Evolutionary conservation across 805 yeast species (phyloP), one percentile per base, ranked within the genome.

Genomic region (Teunomyces tritomae): DNA sequence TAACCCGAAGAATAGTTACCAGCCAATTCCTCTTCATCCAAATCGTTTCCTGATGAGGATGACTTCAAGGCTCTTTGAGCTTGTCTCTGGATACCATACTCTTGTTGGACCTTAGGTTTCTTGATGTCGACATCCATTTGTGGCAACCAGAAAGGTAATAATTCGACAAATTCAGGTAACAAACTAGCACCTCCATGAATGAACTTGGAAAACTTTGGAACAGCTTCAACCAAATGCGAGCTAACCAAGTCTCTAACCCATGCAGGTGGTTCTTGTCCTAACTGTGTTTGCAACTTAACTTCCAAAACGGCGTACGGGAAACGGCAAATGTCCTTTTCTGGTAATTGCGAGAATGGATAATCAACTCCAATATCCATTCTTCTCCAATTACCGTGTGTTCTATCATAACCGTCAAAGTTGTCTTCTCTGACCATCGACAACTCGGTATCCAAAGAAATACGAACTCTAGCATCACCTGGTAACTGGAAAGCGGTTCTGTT

Each of bases 381-480:
- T 73, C 99, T 85, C 99, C 99, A 94, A 70, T 94, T 94, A 35
- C 85, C 85, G 56, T 88, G 77, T 2, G 98, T 89, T 67, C 99
- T 82, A 63, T 90, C 92, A 49, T 75, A 67, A 20, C 97, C 97
- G 68, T 94, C 99, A 62, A 94, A 94, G 65, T 92, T 84, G 66
- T 94, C 99, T 68, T 94, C 99, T 66, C 99, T 84, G 36, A 92
- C 90, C 96, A 94, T 89, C n/a, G 96, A 77, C 56, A 94, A 79
- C 71, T 94, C 98, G 0, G 99, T 92, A 65, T 94, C 99, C 54
- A 94, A 82, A 39, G 99, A 94, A 55, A 95, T 94, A 76, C 99
- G 90, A 35, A 94, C 99, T 62, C 99, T 83, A 6, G 99, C 99
- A 69, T 94, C 99, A 49, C 99, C 99, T 5, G 99, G 99, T 49